phyloP scores from a whole-genome alignment of 2,329 filamentous ascomycete species.

The Dendryphion nanum region DNA sequence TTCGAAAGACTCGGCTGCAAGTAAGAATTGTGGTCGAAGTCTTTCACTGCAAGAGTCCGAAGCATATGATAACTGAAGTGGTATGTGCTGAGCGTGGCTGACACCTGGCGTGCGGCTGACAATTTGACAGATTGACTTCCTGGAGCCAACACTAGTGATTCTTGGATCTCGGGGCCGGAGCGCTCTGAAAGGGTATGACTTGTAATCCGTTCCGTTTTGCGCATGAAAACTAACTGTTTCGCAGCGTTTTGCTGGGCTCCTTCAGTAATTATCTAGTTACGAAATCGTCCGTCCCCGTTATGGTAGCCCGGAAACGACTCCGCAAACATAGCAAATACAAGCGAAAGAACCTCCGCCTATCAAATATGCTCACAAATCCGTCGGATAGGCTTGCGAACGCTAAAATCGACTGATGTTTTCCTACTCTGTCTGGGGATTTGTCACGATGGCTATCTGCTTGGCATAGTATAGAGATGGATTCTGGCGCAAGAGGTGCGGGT shows the following conservation, averaged over 20 bases:
- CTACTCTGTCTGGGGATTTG: constrained; percentile 28
- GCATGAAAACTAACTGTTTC: constrained; percentile 20
- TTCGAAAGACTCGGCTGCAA: constrained; percentile 89
- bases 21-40: constrained; percentile 94
- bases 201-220: constrained; percentile 1
- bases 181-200: constrained; percentile 81
- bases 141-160: constrained; percentile 89
- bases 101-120: constrained; percentile 20
- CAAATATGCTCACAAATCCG: constrained; percentile 78
- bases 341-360: constrained; percentile 66
- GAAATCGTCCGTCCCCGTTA: constrained; percentile 94
- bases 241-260: constrained; percentile 85
- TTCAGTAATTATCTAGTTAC: constrained; percentile 98
- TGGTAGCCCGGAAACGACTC: constrained; percentile 91
- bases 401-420: constrained; percentile 64
- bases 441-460: constrained; percentile 23
- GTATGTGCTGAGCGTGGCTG: constrained; percentile 42
- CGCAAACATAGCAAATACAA: constrained; percentile 83
- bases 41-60: constrained; percentile 96
- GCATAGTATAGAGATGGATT: constrained; percentile 4
- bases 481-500: constrained; percentile 4
- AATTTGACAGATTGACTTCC: constrained; percentile 69
- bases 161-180: constrained; percentile 88
- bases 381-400: constrained; percentile 66
- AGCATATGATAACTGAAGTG: constrained; percentile 93